Base-by-base conservation (phyloP, 75 land plant species). In the Isoetes taiwanensis region DNA sequence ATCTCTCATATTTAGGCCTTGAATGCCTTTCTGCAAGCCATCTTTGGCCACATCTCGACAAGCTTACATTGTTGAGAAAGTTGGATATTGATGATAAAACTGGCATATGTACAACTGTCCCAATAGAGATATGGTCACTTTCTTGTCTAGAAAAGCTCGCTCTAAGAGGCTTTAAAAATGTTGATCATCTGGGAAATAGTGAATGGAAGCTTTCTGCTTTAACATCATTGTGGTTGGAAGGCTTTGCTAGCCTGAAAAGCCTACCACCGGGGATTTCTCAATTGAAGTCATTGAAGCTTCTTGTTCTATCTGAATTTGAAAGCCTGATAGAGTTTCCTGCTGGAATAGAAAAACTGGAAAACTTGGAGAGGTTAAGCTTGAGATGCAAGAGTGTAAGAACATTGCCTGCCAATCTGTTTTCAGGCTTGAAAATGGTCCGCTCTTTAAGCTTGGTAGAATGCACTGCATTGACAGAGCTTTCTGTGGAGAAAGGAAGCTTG, bases 341-440 rank as follows among this genome's bases (percentile, higher is more conserved):
- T 5, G 50, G 50, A 19, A 46, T 46, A 19, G 50, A 23, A 6
- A 19, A 46, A 6, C 50, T 46, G 6, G 25, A n/a, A 6, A 46
- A 46, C 25, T n/a, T 46, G 50, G 50, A 46, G 50, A 46, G 50
- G 50, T n/a, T 46, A 23, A 46, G 50, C 16, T n/a, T 46, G 50
- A 46, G 50, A 19, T 46, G 50, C n/a, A 46, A 23, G 16, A 46
- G 25, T 16, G 8, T 46, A 6, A 46, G 25, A 23, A 46, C 50
- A 8, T n/a, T 46, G 50, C 25, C 50, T 5, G 21, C 50, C 5
- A 23, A 46, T 8, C 16, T 46, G 50, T 46, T 46, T 23, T 19
- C 25, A n/a, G 50, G 50, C 4, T n/a, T 46, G 16, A 46, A 19
- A 46, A 46, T 6, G 50, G 8, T 46, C 8, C 6, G 50, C 5